A percentile compares a stretch with the other conserved stretches of the same genome.
Evolutionary conservation across 2,329 filamentous ascomycete genomes (phyloP).

Genomic region (Aspergillus pseudotamarii): DNA sequence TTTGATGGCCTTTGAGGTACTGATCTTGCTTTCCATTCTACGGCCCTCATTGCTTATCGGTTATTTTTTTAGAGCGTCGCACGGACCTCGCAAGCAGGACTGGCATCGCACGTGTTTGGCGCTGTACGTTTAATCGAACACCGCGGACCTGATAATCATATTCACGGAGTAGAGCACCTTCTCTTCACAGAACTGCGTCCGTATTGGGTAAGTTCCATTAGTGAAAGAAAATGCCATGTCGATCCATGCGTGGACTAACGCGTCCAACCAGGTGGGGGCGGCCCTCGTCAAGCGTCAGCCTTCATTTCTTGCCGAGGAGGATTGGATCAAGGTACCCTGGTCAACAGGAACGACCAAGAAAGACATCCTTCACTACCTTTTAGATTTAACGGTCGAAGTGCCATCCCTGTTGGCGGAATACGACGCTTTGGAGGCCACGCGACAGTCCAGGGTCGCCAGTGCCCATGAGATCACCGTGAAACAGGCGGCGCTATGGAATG

Average conservation of each 20-base stretch:
- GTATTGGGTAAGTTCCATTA: constrained; percentile 37
- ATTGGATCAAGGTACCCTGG: constrained; percentile 46
- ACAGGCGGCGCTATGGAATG: constrained; percentile 37
- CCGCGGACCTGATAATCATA: constrained; percentile 43
- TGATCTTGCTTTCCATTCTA: background rate
- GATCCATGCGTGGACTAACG: constrained; percentile 9
- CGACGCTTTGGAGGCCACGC: constrained; percentile 32
- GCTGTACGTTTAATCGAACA: constrained; percentile 42
- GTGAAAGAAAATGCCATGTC: background rate
- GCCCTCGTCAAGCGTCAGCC: constrained; percentile 35
- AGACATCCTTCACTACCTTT: constrained; percentile 40
- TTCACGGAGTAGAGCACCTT: constrained; percentile 43
- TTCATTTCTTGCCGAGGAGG: constrained; percentile 39
- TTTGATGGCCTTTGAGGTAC: constrained; percentile 42
- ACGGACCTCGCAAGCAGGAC: constrained; percentile 36
- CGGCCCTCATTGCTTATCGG: constrained; percentile 7
- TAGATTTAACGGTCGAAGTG: constrained; percentile 40
- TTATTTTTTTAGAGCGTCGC: constrained; percentile 34
- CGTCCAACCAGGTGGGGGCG: constrained; percentile 28
- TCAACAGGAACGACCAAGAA: constrained; percentile 39
- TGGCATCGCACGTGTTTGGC: constrained; percentile 38
- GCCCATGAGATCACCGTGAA: constrained; percentile 37
- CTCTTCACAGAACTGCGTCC: constrained; percentile 43
- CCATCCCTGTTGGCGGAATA: constrained; percentile 35
- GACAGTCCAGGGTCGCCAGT: constrained; percentile 26